Evolutionary conservation across 1,284 basidiomycete species (phyloP).

Genomic region (Athelia psychrophila): DNA sequence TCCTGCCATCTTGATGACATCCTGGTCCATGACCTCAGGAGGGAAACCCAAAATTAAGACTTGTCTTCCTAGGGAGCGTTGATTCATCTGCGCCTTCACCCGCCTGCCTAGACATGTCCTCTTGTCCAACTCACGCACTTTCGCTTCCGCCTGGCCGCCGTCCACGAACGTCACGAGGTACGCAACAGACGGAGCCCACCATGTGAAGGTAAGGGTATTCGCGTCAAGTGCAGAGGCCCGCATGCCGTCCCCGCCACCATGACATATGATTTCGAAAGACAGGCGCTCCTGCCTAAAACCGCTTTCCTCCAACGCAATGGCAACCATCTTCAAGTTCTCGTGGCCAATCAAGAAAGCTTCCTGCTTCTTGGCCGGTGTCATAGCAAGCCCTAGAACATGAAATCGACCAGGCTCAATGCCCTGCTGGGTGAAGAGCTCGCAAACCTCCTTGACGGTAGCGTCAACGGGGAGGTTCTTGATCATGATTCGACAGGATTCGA

Average conservation of each 20-base stretch:
- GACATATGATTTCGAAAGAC: conserved; percentile 30
- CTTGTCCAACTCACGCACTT: conserved; percentile 30
- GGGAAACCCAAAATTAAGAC: conserved; percentile 35
- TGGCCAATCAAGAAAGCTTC: conserved; percentile 13
- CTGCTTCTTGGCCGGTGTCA: not conserved
- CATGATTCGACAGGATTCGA: conserved; percentile 13
- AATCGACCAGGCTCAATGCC: conserved; percentile 13
- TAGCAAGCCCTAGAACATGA: conserved; percentile 4
- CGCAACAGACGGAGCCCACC: conserved; percentile 36
- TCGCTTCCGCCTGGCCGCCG: conserved; percentile 22
- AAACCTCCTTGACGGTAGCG: conserved; percentile 11
- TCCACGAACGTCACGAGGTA: conserved; percentile 36
- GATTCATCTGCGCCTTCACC: conserved; percentile 35
- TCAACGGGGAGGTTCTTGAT: conserved; percentile 14
- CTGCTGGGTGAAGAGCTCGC: conserved; percentile 16
- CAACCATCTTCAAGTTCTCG: conserved; percentile 10
- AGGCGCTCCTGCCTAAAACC: conserved; percentile 39
- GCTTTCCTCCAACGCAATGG: conserved; percentile 37
- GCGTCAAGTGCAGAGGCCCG: conserved; percentile 18
- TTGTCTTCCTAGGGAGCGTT: conserved; percentile 16
- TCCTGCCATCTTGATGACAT: not conserved
- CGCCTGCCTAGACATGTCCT: conserved; percentile 30
- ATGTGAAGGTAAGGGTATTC: conserved; percentile 40
- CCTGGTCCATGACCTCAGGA: conserved; percentile 7
- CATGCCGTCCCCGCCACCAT: conserved; percentile 37